phyloP scores from a whole-genome alignment of 257 asterid genomes.

The Ballota nigra region DNA sequence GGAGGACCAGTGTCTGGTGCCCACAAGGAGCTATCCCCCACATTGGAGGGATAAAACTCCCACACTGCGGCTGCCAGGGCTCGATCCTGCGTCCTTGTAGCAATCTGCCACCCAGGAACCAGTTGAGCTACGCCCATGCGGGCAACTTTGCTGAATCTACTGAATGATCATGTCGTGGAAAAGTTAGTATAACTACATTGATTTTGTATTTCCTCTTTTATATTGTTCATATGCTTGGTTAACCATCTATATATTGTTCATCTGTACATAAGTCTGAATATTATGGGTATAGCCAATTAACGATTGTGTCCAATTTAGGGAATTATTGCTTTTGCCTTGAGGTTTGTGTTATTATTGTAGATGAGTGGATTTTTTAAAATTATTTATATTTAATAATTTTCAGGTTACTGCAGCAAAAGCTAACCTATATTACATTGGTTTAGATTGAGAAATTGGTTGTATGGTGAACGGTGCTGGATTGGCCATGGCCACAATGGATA shows the following conservation, averaged over 20 bases:
- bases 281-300: constrained; percentile 12
- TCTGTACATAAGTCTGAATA: constrained; percentile 8
- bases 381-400: too few relatives aligned
- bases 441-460: constrained; percentile 99
- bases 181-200: constrained; percentile 48
- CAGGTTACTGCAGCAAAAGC: constrained; percentile 98
- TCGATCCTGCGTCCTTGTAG: too few relatives aligned
- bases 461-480: constrained; percentile 99
- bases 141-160: too few relatives aligned
- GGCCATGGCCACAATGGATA: constrained; percentile 99
- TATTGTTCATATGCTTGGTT: background rate
- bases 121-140: too few relatives aligned
- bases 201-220: constrained; percentile 16
- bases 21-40: too few relatives aligned
- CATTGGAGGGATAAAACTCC: too few relatives aligned
- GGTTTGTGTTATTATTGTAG: background rate
- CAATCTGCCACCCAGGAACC: too few relatives aligned
- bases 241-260: background rate
- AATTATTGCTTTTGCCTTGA: constrained; percentile 1
- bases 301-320: background rate
- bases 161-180: constrained; percentile 84
- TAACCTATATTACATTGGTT: constrained; percentile 90
- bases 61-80: too few relatives aligned
- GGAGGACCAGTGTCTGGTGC: too few relatives aligned
- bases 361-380: background rate